phyloP scores from a whole-genome alignment of 164 flowering plant species.

The Vitis cinerea region DNA sequence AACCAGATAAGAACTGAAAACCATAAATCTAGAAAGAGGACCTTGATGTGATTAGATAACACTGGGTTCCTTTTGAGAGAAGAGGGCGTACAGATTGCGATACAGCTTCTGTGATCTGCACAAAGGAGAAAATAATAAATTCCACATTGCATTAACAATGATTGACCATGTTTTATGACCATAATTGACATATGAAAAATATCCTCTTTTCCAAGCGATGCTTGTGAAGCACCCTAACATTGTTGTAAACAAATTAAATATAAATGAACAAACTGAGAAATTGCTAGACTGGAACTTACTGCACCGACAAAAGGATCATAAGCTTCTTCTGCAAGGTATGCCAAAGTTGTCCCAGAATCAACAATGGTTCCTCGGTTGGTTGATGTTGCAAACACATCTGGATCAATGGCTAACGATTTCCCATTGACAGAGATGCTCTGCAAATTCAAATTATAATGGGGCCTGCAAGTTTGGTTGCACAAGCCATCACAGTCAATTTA shows the following conservation, averaged over 20 bases:
- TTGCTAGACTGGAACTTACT: conserved; percentile 46
- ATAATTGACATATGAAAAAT: not conserved
- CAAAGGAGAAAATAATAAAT: conserved; percentile 2
- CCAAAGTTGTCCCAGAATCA: conserved; percentile 97
- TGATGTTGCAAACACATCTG: conserved; percentile 76
- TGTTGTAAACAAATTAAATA: not conserved
- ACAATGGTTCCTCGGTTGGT: conserved; percentile 74
- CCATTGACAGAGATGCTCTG: conserved; percentile 87
- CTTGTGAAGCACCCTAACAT: not conserved
- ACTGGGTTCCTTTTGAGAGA: conserved; percentile 60
- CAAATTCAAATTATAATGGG: conserved; percentile 90
- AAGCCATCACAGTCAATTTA: conserved; percentile 10
- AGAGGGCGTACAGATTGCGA: conserved; percentile 50
- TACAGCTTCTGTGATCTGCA: conserved; percentile 55
- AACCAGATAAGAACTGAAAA: not conserved
- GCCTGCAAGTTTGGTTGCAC: conserved; percentile 56
- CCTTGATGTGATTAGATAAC: conserved; percentile 64
- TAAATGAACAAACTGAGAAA: not conserved
- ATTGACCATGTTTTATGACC: not conserved
- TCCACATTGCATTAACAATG: not conserved
- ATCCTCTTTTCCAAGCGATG: not conserved
- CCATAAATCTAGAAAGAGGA: conserved; percentile 17
- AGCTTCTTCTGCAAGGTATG: conserved; percentile 89
- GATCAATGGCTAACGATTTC: conserved; percentile 61
- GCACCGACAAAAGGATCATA: conserved; percentile 68